phyloP scores from a whole-genome alignment of 2,329 filamentous ascomycete species.

The Sporothrix schenckii region DNA sequence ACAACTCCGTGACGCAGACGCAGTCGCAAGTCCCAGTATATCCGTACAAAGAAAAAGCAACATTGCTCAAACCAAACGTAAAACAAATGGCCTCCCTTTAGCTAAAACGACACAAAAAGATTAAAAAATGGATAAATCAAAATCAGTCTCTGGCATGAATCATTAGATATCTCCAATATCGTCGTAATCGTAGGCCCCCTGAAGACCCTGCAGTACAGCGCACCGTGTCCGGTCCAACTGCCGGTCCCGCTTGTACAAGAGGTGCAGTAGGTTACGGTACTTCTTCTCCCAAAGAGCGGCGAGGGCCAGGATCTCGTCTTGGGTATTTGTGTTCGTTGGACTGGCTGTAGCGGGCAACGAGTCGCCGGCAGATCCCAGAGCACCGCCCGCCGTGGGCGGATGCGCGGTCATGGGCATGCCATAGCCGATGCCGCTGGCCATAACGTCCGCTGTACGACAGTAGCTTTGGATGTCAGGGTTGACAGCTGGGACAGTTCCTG shows the following conservation, averaged over 20 bases:
- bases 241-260: slow-evolving; percentile 62
- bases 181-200: slow-evolving; percentile 25
- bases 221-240: slow-evolving; percentile 51
- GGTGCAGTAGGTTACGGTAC: slow-evolving; percentile 61
- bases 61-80: too few species aligned
- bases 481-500: neutral
- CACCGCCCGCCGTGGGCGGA: neutral
- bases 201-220: slow-evolving; percentile 48
- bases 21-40: neutral
- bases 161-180: slow-evolving; percentile 21
- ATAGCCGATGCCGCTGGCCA: slow-evolving; percentile 3
- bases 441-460: neutral
- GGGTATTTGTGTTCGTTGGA: neutral
- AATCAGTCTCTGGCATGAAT: neutral
- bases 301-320: slow-evolving; percentile 36
- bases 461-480: slow-evolving; percentile 7
- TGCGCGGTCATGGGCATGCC: slow-evolving; percentile 23
- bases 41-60: neutral
- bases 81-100: neutral
- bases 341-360: slow-evolving; percentile 3
- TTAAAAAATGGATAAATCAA: neutral
- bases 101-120: neutral
- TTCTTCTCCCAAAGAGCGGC: slow-evolving; percentile 55
- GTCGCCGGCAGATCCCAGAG: neutral
- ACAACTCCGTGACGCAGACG: neutral